Base-by-base conservation (phyloP, 2,329 filamentous ascomycete genomes). In the Cladosporium sp. region DNA sequence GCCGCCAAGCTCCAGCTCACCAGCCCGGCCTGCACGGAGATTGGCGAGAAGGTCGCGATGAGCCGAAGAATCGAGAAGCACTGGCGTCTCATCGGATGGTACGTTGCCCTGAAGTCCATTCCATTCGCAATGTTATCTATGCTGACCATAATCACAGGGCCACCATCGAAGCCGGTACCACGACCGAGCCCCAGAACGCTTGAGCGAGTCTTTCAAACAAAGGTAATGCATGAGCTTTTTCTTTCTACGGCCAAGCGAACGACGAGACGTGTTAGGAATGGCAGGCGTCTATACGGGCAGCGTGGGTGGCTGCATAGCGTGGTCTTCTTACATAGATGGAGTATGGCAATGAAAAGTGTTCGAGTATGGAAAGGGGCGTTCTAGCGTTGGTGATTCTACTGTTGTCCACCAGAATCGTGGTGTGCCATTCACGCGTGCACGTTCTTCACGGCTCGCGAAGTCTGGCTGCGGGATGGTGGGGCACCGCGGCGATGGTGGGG, bases 1-100 rank as follows among this genome's bases (percentile, higher is more conserved):
- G 92, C 91, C 54, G 93, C 93, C 54, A 96, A 96, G 78, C 81
- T 98, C 61, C 86, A 89, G 55, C 78, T 98, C 63, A 97, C 91
- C 56, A 92, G 63, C 49, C 68, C 68, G 34, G 93, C 93, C 54
- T 98, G 93, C 78, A 98, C 93, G 46, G 92, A 95, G 70, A 86
- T 96, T 67, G 91, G 91, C 60, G 92, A 98, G 80, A 97, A 98
- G 86, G 91, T 98, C 66, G 93, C 93, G 40, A 79, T 98, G 67
- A 90, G 85, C 70, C 82, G 93, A 75, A 88, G 93, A 84, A 96
- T 97, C 66, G 93, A 98, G 75, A 97, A 97, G 83, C 92, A 96
- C 75, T 97, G 92, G 92, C 88, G 90, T 75, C 79, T 95, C 68
- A 95, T 95, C 65, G 89, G 89, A 64, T 95, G 89, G 89, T 63